Evolutionary conservation across 306 rosid species (phyloP).

Genomic region (Quercus parvula): DNA sequence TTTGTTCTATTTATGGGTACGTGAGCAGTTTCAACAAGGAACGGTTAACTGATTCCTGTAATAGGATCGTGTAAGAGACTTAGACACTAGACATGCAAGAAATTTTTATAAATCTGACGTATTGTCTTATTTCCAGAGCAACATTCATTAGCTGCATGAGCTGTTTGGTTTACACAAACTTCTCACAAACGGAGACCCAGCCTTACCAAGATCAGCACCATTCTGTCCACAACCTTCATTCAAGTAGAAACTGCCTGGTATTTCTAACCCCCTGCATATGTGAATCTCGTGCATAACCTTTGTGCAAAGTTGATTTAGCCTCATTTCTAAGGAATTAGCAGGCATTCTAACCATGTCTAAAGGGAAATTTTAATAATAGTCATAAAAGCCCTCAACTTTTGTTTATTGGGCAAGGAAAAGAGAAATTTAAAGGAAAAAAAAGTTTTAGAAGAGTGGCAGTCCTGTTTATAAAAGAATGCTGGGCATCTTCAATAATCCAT

Average conservation of each 20-base stretch:
- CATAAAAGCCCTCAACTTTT: too few relatives aligned
- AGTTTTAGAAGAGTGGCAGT: too few relatives aligned
- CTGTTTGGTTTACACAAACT: not conserved
- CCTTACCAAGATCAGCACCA: not conserved
- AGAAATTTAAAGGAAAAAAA: too few relatives aligned
- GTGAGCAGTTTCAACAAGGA: slow-evolving; percentile 74
- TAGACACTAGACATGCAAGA: not conserved
- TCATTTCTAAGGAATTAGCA: too few relatives aligned
- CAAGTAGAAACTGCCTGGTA: not conserved
- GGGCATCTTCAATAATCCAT: too few relatives aligned
- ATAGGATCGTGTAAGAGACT: not conserved
- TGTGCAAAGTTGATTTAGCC: too few relatives aligned
- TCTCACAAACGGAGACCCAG: not conserved
- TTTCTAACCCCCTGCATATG: not conserved
- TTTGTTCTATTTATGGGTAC: slow-evolving; percentile 92
- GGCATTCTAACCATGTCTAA: too few relatives aligned
- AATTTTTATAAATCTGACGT: not conserved
- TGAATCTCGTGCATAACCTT: too few relatives aligned
- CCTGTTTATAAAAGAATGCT: too few relatives aligned
- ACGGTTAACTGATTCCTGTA: slow-evolving; percentile 70
- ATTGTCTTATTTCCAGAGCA: not conserved
- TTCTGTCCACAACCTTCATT: not conserved
- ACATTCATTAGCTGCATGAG: not conserved
- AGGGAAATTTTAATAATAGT: too few relatives aligned
- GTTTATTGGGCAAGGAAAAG: too few relatives aligned